Evolutionary conservation across 164 flowering plant genomes (phyloP).

Genomic region (Nelumbo lutea): DNA sequence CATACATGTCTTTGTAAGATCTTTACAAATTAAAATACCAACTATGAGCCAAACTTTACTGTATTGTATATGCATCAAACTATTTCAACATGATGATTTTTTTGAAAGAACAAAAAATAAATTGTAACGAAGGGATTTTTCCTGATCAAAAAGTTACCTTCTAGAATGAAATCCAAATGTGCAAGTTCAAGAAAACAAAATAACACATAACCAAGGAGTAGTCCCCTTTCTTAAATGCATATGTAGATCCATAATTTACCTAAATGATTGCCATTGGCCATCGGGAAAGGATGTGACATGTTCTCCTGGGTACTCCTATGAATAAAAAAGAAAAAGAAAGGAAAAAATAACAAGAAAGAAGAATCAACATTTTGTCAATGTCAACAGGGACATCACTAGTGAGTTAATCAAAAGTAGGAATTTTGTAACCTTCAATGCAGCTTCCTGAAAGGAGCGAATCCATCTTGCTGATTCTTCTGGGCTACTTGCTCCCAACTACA

Average conservation of each 20-base stretch:
- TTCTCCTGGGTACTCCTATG: conserved; percentile 40
- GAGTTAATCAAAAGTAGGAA: background rate
- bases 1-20: too few relatives aligned
- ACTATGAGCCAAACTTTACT: too few relatives aligned
- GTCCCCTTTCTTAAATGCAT: background rate
- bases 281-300: conserved; percentile 27
- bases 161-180: background rate
- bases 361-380: background rate
- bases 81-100: background rate
- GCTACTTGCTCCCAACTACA: conserved; percentile 78
- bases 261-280: conserved; percentile 53
- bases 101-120: background rate
- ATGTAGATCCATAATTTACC: conserved; percentile 31
- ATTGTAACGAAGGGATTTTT: too few relatives aligned
- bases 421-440: conserved; percentile 53
- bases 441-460: conserved; percentile 66
- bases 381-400: background rate
- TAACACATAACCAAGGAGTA: background rate
- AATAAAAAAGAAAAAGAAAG: conserved; percentile 3
- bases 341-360: background rate
- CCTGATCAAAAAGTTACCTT: background rate
- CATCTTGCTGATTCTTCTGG: conserved; percentile 93
- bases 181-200: background rate
- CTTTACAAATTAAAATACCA: background rate
- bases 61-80: background rate